Evolutionary conservation across 2,329 filamentous ascomycete genomes (phyloP).

Genomic region (Trichoderma asperellum): DNA sequence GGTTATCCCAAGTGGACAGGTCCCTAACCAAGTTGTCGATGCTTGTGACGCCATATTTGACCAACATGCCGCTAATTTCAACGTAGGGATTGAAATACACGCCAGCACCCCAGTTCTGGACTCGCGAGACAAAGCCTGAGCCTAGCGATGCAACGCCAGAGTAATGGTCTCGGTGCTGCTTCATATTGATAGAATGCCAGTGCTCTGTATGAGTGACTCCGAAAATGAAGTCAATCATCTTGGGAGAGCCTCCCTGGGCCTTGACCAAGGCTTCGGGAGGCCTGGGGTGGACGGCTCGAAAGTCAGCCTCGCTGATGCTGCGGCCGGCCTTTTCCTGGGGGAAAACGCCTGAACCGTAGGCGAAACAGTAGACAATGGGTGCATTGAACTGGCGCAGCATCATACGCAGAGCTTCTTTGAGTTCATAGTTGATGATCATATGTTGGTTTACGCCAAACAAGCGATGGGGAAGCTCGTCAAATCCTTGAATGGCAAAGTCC

Average conservation of each 20-base stretch:
- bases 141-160: slow-evolving; percentile 82
- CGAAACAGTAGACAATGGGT: slow-evolving; percentile 94
- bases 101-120: slow-evolving; percentile 92
- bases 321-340: slow-evolving; percentile 67
- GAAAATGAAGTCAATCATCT: slow-evolving; percentile 99
- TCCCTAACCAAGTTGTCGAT: slow-evolving; percentile 86
- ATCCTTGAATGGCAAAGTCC: slow-evolving; percentile 49
- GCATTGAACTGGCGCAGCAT: slow-evolving; percentile 91
- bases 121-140: slow-evolving; percentile 79
- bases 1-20: slow-evolving; percentile 86
- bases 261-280: slow-evolving; percentile 79
- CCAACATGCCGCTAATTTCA: slow-evolving; percentile 89
- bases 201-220: slow-evolving; percentile 93
- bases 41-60: slow-evolving; percentile 98
- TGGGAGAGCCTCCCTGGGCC: slow-evolving; percentile 83
- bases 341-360: slow-evolving; percentile 96
- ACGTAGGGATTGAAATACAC: slow-evolving; percentile 98
- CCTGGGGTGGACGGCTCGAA: slow-evolving; percentile 75
- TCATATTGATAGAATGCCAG: slow-evolving; percentile 93
- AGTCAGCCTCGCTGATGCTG: slow-evolving; percentile 58
- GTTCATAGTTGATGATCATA: slow-evolving; percentile 92
- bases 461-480: slow-evolving; percentile 51
- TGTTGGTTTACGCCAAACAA: slow-evolving; percentile 92
- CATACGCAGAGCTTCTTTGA: slow-evolving; percentile 85
- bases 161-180: slow-evolving; percentile 89